A percentile compares a stretch with the other conserved stretches of the same genome.
phyloP scores from a whole-genome alignment of 1,139 yeast species.

The Candida tunisiensis region DNA sequence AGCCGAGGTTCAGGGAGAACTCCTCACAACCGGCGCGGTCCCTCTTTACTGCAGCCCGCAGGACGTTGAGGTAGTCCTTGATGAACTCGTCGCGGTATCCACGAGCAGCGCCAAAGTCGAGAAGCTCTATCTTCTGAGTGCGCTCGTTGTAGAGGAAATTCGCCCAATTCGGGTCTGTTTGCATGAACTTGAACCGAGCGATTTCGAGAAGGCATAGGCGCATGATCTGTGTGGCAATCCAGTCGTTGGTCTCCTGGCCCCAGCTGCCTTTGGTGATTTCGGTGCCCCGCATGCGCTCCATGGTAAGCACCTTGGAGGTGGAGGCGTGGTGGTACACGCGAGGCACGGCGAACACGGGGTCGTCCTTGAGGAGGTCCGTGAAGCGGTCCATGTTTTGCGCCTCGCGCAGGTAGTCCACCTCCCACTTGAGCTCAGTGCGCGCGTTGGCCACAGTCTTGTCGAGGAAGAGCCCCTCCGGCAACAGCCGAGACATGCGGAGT shows the following conservation, averaged over 20 bases:
- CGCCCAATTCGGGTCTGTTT: conserved; percentile 99
- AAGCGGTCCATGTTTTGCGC: conserved; percentile 65
- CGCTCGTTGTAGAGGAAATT: conserved; percentile 68
- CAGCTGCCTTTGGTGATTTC: conserved; percentile 71
- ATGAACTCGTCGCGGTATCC: conserved; percentile 57
- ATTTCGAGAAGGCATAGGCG: conserved; percentile 74
- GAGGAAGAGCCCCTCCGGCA: conserved; percentile 84
- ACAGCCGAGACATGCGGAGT: conserved; percentile 67
- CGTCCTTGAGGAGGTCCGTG: conserved; percentile 42
- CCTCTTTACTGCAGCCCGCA: conserved; percentile 59
- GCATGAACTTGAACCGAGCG: conserved; percentile 80
- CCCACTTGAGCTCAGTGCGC: conserved; percentile 88
- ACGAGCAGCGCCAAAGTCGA: conserved; percentile 94
- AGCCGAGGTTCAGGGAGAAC: conserved; percentile 63
- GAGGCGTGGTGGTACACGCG: conserved; percentile 61
- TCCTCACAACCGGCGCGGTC: conserved; percentile 51
- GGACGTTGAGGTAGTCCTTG: conserved; percentile 46
- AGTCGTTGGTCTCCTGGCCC: conserved; percentile 57
- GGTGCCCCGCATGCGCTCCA: conserved; percentile 74
- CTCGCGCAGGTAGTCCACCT: conserved; percentile 88
- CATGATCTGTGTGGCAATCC: conserved; percentile 80
- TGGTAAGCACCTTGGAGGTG: conserved; percentile 72
- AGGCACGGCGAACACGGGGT: conserved; percentile 66
- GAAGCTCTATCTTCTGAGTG: conserved; percentile 54
- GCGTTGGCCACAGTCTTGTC: conserved; percentile 92